These are phyloP conservation scores for Pulicaria dysenterica DNA, from an alignment of 129 eudicot genomes.

Conservation along the genomic window DNA sequence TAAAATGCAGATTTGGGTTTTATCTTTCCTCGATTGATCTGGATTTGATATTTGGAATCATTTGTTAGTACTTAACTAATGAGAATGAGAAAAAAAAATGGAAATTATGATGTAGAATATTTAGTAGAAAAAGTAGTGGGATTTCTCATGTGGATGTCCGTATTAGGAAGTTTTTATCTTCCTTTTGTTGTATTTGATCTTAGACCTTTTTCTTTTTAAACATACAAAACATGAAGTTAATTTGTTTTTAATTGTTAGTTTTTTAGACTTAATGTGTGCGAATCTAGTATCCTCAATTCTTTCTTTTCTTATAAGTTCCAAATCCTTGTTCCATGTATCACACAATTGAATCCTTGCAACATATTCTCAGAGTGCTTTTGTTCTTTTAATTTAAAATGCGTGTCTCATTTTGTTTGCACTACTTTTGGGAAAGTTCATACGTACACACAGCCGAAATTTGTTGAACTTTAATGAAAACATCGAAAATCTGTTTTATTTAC, in stretches of 20 bases:
- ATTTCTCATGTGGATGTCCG: no score
- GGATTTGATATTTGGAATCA: not conserved
- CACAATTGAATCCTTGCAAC: conserved; percentile 11
- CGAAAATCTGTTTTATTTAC: conserved; percentile 12
- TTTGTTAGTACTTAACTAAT: not conserved
- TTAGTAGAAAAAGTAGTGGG: no score
- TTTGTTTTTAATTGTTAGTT: conserved; percentile 10
- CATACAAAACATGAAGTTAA: conserved; percentile 22
- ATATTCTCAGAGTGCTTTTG: not conserved
- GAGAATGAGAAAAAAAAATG: not conserved
- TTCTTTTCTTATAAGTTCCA: not conserved
- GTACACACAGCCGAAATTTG: conserved; percentile 1
- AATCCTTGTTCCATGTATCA: conserved; percentile 5
- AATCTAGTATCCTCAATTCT: not conserved
- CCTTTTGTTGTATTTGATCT: conserved; percentile 1
- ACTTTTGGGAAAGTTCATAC: not conserved
- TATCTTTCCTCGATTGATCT: not conserved
- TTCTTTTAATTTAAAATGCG: not conserved
- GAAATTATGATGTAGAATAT: not conserved
- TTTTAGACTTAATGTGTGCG: not conserved
- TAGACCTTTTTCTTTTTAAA: not conserved
- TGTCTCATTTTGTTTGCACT: conserved; percentile 2
- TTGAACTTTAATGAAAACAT: no score
- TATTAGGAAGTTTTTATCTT: no score
- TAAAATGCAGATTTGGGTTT: conserved; percentile 8